Evolutionary conservation across 2,329 filamentous ascomycete genomes (phyloP).

Genomic region (Dactylellina leptospora): DNA sequence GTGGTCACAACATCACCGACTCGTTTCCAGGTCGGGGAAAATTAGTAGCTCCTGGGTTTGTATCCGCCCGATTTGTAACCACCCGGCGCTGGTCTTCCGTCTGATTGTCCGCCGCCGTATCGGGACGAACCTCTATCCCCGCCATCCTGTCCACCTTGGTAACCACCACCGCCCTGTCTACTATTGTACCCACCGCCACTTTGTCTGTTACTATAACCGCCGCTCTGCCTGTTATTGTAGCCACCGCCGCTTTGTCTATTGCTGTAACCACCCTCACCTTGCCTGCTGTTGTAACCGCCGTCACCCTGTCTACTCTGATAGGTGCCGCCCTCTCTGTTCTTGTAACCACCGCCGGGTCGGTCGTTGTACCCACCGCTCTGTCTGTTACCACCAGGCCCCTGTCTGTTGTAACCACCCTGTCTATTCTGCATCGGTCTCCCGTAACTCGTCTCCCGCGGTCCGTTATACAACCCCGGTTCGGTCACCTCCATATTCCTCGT

Average conservation of each 20-base stretch:
- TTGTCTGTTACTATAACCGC: background rate
- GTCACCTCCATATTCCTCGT: conserved; percentile 15
- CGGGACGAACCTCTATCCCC: no score
- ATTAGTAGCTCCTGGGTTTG: no score
- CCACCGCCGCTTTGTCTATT: conserved; percentile 1
- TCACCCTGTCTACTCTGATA: conserved; percentile 24
- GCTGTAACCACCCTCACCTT: background rate
- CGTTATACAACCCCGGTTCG: background rate
- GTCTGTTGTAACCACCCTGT: conserved; percentile 1
- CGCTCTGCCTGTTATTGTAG: background rate
- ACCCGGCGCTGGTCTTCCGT: background rate
- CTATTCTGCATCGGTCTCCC: background rate
- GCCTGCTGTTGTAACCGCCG: background rate
- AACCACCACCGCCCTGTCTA: conserved; percentile 1
- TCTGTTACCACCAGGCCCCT: no score
- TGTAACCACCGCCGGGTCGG: background rate
- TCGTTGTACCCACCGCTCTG: background rate
- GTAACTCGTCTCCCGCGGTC: background rate
- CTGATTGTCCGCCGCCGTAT: no score
- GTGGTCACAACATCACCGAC: no score
- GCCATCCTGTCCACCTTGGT: no score
- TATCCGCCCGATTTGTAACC: no score
- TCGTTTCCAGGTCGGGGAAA: no score
- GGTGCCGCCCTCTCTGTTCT: no score
- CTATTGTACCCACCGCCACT: background rate